Conservation (phyloP, 768 basidiomycete species). For the Tylopilus felleus region DNA sequence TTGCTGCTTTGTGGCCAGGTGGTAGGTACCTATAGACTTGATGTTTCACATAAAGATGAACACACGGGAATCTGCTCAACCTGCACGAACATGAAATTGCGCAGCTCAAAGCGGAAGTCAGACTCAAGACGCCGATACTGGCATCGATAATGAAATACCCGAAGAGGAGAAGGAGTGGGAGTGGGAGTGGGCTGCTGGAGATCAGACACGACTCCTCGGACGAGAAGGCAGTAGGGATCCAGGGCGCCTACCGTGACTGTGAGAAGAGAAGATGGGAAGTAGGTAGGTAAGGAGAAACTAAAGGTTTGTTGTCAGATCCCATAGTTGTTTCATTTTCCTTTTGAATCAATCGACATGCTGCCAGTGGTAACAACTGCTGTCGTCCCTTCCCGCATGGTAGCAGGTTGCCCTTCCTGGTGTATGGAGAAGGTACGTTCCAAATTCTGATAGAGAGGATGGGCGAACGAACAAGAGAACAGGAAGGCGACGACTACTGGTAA, state of each 20-base stretch:
- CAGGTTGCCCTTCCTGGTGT: slow-evolving; percentile 76
- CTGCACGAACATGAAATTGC: slow-evolving; percentile 85
- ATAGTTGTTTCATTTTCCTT: neutral
- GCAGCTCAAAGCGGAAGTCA: slow-evolving; percentile 78
- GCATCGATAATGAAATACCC: slow-evolving; percentile 78
- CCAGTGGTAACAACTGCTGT: slow-evolving; percentile 84
- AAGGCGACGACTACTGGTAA: slow-evolving; percentile 36
- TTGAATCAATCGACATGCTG: slow-evolving; percentile 48
- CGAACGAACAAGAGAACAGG: slow-evolving; percentile 80
- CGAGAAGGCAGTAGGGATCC: slow-evolving; percentile 86
- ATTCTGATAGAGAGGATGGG: slow-evolving; percentile 67
- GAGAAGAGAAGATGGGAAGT: slow-evolving; percentile 98
- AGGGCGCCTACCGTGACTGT: slow-evolving; percentile 78
- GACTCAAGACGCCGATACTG: slow-evolving; percentile 72
- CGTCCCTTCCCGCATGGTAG: slow-evolving; percentile 87
- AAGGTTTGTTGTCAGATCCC: slow-evolving; percentile 46
- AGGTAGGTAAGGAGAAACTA: slow-evolving; percentile 90
- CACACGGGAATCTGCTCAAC: slow-evolving; percentile 79
- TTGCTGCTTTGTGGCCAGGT: slow-evolving; percentile 81
- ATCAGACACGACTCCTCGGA: slow-evolving; percentile 78
- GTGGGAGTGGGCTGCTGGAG: slow-evolving; percentile 72
- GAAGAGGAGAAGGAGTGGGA: slow-evolving; percentile 90
- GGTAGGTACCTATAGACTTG: slow-evolving; percentile 44
- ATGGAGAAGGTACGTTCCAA: slow-evolving; percentile 78
- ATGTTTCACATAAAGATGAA: slow-evolving; percentile 51